These are phyloP conservation scores for Cryptosporidium sp. DNA, from an alignment of 169 alveolate species.

Conservation along the genomic window DNA sequence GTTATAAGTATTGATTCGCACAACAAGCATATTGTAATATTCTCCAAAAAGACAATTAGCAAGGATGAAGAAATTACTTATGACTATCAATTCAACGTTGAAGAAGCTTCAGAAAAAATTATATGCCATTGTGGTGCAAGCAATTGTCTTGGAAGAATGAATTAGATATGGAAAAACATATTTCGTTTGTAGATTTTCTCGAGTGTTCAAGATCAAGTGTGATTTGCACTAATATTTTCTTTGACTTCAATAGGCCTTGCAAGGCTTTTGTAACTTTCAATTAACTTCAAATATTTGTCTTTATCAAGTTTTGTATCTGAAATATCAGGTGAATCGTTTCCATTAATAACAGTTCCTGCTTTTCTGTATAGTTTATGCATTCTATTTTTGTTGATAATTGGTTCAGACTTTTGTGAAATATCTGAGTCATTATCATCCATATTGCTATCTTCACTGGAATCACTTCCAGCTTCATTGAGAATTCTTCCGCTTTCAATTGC, in stretches of 20 bases:
- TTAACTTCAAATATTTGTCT: slow-evolving; percentile 13
- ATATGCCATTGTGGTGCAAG: slow-evolving; percentile 91
- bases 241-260: slow-evolving; percentile 12
- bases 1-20: slow-evolving; percentile 87
- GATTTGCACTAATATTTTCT: slow-evolving; percentile 39
- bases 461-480: not conserved
- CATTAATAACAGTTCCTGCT: slow-evolving; percentile 63
- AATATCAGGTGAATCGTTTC: not conserved
- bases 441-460: not conserved
- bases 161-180: slow-evolving; percentile 74
- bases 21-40: slow-evolving; percentile 93
- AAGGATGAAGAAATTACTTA: slow-evolving; percentile 97
- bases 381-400: slow-evolving; percentile 6
- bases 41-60: slow-evolving; percentile 92
- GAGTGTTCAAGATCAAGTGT: not conserved
- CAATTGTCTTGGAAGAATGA: slow-evolving; percentile 91
- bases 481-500: not conserved
- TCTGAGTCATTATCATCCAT: slow-evolving; percentile 11
- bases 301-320: not conserved
- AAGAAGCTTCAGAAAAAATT: slow-evolving; percentile 87
- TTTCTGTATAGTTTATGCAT: not conserved
- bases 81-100: slow-evolving; percentile 93
- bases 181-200: not conserved
- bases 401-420: slow-evolving; percentile 67
- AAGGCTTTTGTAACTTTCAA: slow-evolving; percentile 27